Evolutionary conservation across 169 alveolate species (phyloP).

Genomic region (Cryptosporidium viatorum): DNA sequence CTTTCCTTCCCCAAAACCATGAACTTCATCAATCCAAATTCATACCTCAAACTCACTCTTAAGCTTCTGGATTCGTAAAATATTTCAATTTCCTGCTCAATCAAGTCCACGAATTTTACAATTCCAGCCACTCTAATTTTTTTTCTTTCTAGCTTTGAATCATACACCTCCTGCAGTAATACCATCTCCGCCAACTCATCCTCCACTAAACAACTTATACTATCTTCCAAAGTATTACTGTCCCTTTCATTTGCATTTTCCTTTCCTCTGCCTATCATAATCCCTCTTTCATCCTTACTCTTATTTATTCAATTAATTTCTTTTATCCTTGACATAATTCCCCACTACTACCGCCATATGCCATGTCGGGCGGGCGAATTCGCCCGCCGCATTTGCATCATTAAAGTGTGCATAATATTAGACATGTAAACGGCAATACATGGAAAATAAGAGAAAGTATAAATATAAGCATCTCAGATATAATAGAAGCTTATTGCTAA

Average conservation of each 20-base stretch:
- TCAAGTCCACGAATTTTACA: conserved; percentile 20
- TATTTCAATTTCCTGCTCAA: conserved; percentile 13
- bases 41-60: conserved; percentile 44
- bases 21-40: neutral
- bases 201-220: neutral
- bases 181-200: neutral
- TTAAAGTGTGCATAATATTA: conserved; percentile 28
- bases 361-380: neutral
- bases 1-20: neutral
- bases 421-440: conserved; percentile 41
- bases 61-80: conserved; percentile 31
- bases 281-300: neutral
- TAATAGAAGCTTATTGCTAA: neutral
- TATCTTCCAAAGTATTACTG: neutral
- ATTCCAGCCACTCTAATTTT: conserved; percentile 63
- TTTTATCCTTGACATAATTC: neutral
- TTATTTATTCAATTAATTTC: neutral
- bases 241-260: neutral
- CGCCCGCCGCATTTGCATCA: neutral
- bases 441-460: conserved; percentile 6
- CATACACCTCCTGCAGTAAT: conserved; percentile 32
- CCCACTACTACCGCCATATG: conserved; percentile 20
- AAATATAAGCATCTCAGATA: neutral
- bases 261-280: neutral
- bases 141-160: neutral